Percentiles rank a stretch among this genome's conserved stretches.
phyloP scores from a whole-genome alignment of 2,329 filamentous ascomycete genomes.

The Trichoderma cornu-damae region DNA sequence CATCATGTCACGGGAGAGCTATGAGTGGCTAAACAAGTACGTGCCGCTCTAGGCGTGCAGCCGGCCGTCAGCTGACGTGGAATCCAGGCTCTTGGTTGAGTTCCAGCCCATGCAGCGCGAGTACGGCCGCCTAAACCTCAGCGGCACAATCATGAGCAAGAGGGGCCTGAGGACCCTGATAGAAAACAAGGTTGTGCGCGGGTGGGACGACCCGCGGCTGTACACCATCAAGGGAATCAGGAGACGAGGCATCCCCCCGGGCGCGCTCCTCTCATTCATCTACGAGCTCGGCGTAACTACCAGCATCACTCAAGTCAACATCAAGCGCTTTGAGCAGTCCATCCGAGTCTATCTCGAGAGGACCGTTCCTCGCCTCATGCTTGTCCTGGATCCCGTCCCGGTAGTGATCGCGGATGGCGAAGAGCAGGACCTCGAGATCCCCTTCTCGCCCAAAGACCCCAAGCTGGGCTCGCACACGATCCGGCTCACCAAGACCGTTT shows the following conservation, averaged over 20 bases:
- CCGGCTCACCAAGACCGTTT: constrained; percentile 61
- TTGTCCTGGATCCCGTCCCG: constrained; percentile 79
- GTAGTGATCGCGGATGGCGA: constrained; percentile 72
- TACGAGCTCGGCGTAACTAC: constrained; percentile 90
- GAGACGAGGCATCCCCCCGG: constrained; percentile 79
- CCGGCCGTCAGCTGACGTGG: not conserved
- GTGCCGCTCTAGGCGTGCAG: not conserved
- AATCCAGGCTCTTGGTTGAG: not conserved
- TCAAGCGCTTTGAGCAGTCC: constrained; percentile 75
- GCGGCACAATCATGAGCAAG: constrained; percentile 83
- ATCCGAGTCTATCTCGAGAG: constrained; percentile 82
- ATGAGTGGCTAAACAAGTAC: constrained; percentile 75
- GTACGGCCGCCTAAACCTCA: constrained; percentile 62
- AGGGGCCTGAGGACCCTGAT: constrained; percentile 77
- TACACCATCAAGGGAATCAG: constrained; percentile 83
- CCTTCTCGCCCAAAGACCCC: constrained; percentile 78
- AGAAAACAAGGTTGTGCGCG: constrained; percentile 68
- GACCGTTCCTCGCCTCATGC: constrained; percentile 82
- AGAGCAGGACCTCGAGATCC: constrained; percentile 57
- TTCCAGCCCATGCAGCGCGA: constrained; percentile 79
- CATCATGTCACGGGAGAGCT: constrained; percentile 74
- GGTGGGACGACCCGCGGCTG: constrained; percentile 86
- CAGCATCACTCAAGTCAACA: constrained; percentile 70
- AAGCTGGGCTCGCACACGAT: constrained; percentile 57
- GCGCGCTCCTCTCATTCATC: constrained; percentile 82